Evolutionary conservation across 2,329 filamentous ascomycete species (phyloP).

Genomic region (Capronia epimyces): DNA sequence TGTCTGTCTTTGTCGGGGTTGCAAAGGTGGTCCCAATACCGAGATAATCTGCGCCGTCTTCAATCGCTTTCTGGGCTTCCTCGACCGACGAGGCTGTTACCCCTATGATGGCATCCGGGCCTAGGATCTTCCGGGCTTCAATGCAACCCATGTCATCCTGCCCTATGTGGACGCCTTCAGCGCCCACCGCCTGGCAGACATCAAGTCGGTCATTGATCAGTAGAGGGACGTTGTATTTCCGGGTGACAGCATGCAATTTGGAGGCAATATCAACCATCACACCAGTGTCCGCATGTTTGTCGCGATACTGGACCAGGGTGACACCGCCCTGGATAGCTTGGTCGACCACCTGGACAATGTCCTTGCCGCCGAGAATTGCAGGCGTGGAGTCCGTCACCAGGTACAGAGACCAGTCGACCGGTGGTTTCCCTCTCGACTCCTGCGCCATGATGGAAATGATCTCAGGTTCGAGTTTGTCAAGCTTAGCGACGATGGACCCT

Average conservation of each 20-base stretch:
- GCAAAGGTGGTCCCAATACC: slow-evolving; percentile 87
- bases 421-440: slow-evolving; percentile 32
- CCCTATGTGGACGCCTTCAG: slow-evolving; percentile 89
- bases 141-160: slow-evolving; percentile 83
- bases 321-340: slow-evolving; percentile 72
- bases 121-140: slow-evolving; percentile 66
- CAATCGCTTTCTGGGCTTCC: slow-evolving; percentile 67
- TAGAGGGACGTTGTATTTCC: slow-evolving; percentile 64
- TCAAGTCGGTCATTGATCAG: slow-evolving; percentile 92
- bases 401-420: slow-evolving; percentile 73
- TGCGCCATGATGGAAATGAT: slow-evolving; percentile 24
- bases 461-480: background rate
- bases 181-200: slow-evolving; percentile 76
- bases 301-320: slow-evolving; percentile 82
- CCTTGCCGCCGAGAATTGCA: slow-evolving; percentile 66
- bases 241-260: slow-evolving; percentile 66
- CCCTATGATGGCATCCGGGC: slow-evolving; percentile 74
- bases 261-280: slow-evolving; percentile 65
- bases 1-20: slow-evolving; percentile 83
- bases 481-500: background rate
- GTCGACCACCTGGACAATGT: slow-evolving; percentile 69
- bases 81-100: slow-evolving; percentile 72
- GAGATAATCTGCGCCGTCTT: slow-evolving; percentile 78
- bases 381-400: slow-evolving; percentile 91
- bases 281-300: slow-evolving; percentile 74